Evolutionary conservation across 352 stramenopile species (phyloP), one percentile per base, ranked within the genome.

Genomic region (Phytophthora palmivora): DNA sequence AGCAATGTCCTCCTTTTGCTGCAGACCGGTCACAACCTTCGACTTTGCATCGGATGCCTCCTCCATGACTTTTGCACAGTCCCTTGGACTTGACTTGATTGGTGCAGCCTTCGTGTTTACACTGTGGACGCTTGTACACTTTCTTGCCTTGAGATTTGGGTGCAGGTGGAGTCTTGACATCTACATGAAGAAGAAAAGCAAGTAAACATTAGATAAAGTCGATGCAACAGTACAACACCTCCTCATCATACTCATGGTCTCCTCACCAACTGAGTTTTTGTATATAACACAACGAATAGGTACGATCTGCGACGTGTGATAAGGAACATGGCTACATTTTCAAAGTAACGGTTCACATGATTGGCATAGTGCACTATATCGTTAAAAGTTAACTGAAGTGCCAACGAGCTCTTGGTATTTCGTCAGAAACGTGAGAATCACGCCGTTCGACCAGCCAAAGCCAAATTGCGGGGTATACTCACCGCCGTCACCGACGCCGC

Each of bases 401-500:
- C 24, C 24, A 28, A 28, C 24, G 24, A 47, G 65, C 21, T 84
- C 68, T 57, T 89, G 84, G 51, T 91, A 76, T 38, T 78, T 82
- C 45, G 80, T 88, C 11, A 96, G 70, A 42, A 95, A 82, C 61
- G 89, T 85, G 24, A 96, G 72, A 30, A 93, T 87, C 37, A 91
- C 85, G 36, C 88, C 89, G 44, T 93, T 93, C 2, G 79, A 87
- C 87, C 87, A 95, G 48, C 87, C 87, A 70, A 96, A 96, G 57
- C 89, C 89, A 53, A 91, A 83, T 51, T 96, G 89, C 4, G 85
- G 9, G n/a, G 86, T 84, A 64, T 97, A 97, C 72, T 97, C 89
- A 47, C 89, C 89, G 4, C 89, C 89, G 45, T 80, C 70, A 9
- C 87, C 85, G 4, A 91, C 65, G 0, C 74, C 78, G 21, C 87